Conservation (phyloP, 345 rosid genomes). For the Eutrema heterophyllum region DNA sequence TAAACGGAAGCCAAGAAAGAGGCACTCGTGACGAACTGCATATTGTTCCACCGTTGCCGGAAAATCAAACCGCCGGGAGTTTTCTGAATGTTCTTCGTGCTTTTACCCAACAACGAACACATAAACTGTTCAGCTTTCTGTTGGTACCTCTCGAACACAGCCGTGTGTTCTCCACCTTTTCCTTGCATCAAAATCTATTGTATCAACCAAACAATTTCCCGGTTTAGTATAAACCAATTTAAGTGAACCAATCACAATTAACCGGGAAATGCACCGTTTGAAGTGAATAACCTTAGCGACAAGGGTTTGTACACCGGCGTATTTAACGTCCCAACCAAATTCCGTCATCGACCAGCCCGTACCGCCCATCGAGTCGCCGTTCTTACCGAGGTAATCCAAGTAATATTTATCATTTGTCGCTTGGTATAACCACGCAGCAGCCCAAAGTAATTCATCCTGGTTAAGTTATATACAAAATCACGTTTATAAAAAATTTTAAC, state of each 20-base stretch:
- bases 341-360: constrained; percentile 84
- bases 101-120: constrained; percentile 82
- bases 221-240: constrained; percentile 7
- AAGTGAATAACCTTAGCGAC: constrained; percentile 98
- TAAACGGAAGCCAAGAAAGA: constrained; percentile 68
- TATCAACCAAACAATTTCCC: not conserved
- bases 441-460: constrained; percentile 92
- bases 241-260: not conserved
- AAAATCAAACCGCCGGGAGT: constrained; percentile 88
- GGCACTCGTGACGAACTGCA: constrained; percentile 78
- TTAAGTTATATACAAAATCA: not conserved
- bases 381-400: constrained; percentile 74
- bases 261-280: constrained; percentile 11
- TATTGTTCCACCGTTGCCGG: no score
- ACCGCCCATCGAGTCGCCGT: constrained; percentile 81
- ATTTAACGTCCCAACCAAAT: constrained; percentile 93
- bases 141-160: constrained; percentile 66
- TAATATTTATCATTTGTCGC: constrained; percentile 69
- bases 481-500: not conserved
- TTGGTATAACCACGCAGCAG: constrained; percentile 85
- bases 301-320: constrained; percentile 84
- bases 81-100: constrained; percentile 50
- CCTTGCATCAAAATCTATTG: constrained; percentile 85
- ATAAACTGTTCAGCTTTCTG: constrained; percentile 78
- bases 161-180: constrained; percentile 48